Conservation (phyloP, 1,284 basidiomycete genomes). For the Boletellus dicymbophilus region DNA sequence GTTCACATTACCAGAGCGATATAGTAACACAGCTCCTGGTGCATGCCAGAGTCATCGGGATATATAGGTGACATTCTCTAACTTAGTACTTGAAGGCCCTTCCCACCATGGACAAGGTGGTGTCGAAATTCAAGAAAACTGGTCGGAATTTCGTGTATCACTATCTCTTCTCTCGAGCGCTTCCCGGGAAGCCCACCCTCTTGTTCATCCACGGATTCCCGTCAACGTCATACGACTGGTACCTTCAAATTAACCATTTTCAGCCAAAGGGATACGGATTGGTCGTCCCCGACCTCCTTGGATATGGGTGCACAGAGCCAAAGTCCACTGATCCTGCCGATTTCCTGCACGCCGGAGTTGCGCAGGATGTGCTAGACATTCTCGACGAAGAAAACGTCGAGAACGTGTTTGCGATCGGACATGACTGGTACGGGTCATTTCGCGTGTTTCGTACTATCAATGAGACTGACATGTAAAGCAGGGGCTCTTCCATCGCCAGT, state of each 20-base stretch:
- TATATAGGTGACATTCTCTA: too few relatives aligned
- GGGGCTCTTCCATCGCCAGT: conserved; percentile 37
- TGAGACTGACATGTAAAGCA: not conserved
- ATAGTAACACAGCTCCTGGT: too few relatives aligned
- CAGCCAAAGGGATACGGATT: conserved; percentile 45
- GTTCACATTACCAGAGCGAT: too few relatives aligned
- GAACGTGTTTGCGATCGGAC: conserved; percentile 41
- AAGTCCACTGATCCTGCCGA: conserved; percentile 40
- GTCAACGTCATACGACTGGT: conserved; percentile 45
- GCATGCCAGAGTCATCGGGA: too few relatives aligned
- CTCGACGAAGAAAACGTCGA: conserved; percentile 39
- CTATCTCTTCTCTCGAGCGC: conserved; percentile 31
- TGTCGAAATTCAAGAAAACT: conserved; percentile 27
- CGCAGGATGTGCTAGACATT: conserved; percentile 44
- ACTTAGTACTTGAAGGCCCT: too few relatives aligned
- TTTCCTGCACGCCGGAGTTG: conserved; percentile 41
- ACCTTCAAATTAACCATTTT: conserved; percentile 45
- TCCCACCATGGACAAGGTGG: conserved; percentile 29
- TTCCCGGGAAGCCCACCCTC: conserved; percentile 37
- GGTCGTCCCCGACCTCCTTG: conserved; percentile 51
- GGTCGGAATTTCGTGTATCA: conserved; percentile 29
- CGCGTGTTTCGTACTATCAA: not conserved
- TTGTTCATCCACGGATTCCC: conserved; percentile 50
- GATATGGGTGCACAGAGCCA: conserved; percentile 46
- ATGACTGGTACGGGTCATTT: conserved; percentile 42